Evolutionary conservation across 331 rosid species (phyloP), one percentile per base, ranked within the genome.

Genomic region (Prunus yedoensis): DNA sequence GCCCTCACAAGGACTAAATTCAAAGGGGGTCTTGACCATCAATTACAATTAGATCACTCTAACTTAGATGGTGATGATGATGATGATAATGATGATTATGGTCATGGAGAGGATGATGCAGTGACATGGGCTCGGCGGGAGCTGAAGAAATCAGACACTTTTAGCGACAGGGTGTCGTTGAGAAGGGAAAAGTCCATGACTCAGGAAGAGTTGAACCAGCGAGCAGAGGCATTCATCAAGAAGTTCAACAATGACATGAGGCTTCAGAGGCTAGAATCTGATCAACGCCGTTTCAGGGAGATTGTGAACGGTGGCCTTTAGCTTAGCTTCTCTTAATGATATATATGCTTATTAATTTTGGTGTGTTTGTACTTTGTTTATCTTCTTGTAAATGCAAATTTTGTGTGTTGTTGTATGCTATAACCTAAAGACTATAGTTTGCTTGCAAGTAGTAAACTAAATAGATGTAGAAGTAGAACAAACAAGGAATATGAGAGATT

Each of bases 261-360:
- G 79, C 52, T 91, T 41, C 92, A 91, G 88, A 81, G 98, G 78
- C 89, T 88, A 28, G 94, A 94, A 85, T 94, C 98, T 23, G 84
- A 87, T 38, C 94, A 88, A 69, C 90, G 71, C 18, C 71, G 90
- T 27, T 81, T 79, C 79, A 46, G 49, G 84, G 90, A 89, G 51
- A 80, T 83, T 87, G 82, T 87, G 16, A 78, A 85, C 65, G 71
- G 85, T 8, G 82, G 89, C 25, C 82, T 76, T 60, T 82, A 83
- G 78, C 79, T 38, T 5, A 16, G 28, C 14, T 53, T 41, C 14
- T 3, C 28, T 11, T 12, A 52, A 6, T 6, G 2, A 17, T 52
- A 52, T 4, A 7, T 2, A 21, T 56, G 9, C 4, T 20, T 10
- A 8, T 35, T n/a, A 4, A 18, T 65, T 38, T 35, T 11, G n/a